Conservation (phyloP, 306 rosid genomes). For the Mimosa pudica region DNA sequence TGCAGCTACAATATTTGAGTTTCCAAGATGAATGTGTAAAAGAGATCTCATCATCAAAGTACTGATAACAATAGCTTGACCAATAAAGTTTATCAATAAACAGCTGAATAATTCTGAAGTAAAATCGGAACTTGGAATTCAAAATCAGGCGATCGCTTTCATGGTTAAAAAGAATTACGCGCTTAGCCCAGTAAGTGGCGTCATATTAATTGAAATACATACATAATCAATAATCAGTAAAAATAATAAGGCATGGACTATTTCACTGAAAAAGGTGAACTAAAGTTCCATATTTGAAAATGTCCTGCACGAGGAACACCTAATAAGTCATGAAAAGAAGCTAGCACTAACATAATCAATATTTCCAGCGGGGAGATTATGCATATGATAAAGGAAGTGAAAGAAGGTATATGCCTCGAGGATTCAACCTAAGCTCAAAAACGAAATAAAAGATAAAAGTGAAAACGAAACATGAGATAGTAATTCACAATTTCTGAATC, state of each 20-base stretch:
- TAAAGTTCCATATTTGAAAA: neutral
- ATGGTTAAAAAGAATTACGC: neutral
- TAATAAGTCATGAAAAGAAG: neutral
- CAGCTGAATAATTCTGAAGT: neutral
- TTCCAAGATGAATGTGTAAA: neutral
- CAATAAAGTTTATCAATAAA: neutral
- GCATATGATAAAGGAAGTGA: neutral
- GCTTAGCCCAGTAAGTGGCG: neutral
- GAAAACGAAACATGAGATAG: neutral
- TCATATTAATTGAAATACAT: neutral
- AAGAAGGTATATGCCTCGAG: neutral
- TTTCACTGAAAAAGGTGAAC: neutral
- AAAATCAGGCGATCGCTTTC: neutral
- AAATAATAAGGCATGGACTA: neutral
- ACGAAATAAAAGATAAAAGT: neutral
- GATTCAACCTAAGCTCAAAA: neutral
- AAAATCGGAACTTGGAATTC: neutral
- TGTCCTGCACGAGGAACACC: neutral
- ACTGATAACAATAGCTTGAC: neutral
- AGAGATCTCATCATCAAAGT: neutral
- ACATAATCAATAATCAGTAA: slow-evolving; percentile 16
- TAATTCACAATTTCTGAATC: neutral
- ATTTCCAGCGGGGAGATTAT: neutral
- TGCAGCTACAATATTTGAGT: neutral
- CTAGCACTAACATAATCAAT: neutral